A percentile compares a stretch with the other conserved stretches of the same genome.
Evolutionary conservation across 306 rosid genomes (phyloP).

Genomic region (Echinosophora koreensis): DNA sequence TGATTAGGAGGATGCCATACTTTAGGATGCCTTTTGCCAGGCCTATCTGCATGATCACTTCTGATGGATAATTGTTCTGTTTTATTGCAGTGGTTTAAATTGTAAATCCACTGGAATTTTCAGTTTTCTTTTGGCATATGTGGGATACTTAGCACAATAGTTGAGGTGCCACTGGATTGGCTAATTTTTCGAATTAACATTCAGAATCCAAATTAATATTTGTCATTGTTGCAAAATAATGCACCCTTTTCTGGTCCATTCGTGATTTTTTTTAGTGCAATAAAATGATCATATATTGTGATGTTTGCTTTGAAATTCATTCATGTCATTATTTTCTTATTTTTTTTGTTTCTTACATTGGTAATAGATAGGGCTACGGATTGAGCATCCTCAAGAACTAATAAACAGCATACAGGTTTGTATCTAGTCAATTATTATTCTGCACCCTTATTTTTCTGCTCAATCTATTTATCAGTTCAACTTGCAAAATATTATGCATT

Average conservation of each 20-base stretch:
- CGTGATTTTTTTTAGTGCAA: slow-evolving; percentile 14
- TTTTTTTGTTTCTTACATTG: slow-evolving; percentile 39
- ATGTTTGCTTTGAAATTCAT: slow-evolving; percentile 32
- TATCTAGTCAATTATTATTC: slow-evolving; percentile 28
- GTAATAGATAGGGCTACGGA: slow-evolving; percentile 89
- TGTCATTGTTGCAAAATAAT: slow-evolving; percentile 27
- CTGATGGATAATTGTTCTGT: slow-evolving; percentile 2
- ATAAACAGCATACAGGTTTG: slow-evolving; percentile 89
- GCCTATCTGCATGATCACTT: neutral
- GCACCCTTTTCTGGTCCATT: slow-evolving; percentile 32
- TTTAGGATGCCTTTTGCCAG: neutral
- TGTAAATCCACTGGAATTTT: neutral
- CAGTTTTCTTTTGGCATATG: slow-evolving; percentile 1
- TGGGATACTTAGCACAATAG: neutral
- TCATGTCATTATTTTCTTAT: slow-evolving; percentile 24
- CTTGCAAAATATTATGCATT: neutral
- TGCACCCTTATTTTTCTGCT: slow-evolving; percentile 26
- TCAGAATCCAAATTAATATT: slow-evolving; percentile 12
- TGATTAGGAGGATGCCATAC: slow-evolving; percentile 1
- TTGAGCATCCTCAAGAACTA: slow-evolving; percentile 96
- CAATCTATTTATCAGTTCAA: slow-evolving; percentile 1
- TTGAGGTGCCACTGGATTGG: neutral
- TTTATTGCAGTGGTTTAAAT: slow-evolving; percentile 5
- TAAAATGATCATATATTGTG: slow-evolving; percentile 29
- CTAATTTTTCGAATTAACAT: neutral